Evolutionary conservation across 768 basidiomycete species (phyloP), one percentile per base, ranked within the genome.

Genomic region (Infundibulicybe gibba): DNA sequence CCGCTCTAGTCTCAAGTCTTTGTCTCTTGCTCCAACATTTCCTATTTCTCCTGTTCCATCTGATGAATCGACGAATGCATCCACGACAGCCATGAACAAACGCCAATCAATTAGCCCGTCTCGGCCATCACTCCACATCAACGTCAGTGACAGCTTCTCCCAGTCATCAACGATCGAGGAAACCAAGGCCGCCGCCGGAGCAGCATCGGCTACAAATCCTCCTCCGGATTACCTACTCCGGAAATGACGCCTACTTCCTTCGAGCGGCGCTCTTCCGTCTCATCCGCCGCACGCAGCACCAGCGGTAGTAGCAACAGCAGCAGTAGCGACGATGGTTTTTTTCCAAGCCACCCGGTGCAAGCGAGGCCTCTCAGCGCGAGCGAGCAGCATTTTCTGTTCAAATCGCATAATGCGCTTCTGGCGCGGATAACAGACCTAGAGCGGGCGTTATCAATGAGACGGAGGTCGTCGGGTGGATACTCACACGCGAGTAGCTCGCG

Each of bases 361-460:
- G 51, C 65, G 50, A 67, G 77, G 50, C 78, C 85, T 45, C 78
- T 89, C 52, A 83, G 85, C 53, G 70, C 71, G 48, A 81, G 80
- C 61, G 88, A 91, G 63, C 87, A 90, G 57, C 81, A 89, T 74
- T 92, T 91, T 81, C 76, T 90, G 63, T 81, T 83, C 67, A 87
- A 87, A 61, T 87, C 85, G 49, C 90, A 93, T 71, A 81, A 87
- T 50, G 78, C 89, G 44, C 82, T 93, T 52, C 75, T 92, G 50
- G 79, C 84, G 56, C 83, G 90, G 51, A 91, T 92, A 62, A 81
- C 82, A 40, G 88, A 90, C 54, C 70, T 93, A 52, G 90, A 93
- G 64, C 79, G 80, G 54, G 79, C 83, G 19, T 68, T 88, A 31
- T 78, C 75, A 50, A 64, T 63, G 65, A 64, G 63, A 48, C 63